Conservation (phyloP, 164 flowering plant species). For the Houttuynia cordata region DNA sequence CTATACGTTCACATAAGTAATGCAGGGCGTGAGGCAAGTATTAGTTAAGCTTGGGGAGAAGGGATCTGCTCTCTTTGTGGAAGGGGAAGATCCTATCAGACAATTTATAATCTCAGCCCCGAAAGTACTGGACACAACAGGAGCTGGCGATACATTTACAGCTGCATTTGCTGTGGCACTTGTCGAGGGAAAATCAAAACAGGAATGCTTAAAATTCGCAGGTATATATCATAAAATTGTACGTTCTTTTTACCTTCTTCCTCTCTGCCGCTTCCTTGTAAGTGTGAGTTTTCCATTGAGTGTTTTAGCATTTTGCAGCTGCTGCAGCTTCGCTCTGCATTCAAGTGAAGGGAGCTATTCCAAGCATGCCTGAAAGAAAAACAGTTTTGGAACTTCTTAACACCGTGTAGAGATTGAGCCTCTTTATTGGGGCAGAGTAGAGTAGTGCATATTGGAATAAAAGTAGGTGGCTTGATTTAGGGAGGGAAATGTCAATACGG, state of each 20-base stretch:
- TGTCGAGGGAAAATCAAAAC: constrained; percentile 72
- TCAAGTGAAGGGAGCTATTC: constrained; percentile 97
- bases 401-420: constrained; percentile 18
- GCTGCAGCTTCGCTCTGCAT: constrained; percentile 98
- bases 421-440: constrained; percentile 2
- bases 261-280: neutral
- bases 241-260: neutral
- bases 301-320: constrained; percentile 36
- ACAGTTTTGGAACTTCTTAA: constrained; percentile 68
- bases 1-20: neutral
- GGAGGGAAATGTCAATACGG: too few relatives aligned
- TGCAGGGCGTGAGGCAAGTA: constrained; percentile 82
- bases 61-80: constrained; percentile 77
- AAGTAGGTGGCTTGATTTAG: neutral
- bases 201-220: constrained; percentile 77
- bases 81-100: constrained; percentile 68
- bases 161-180: constrained; percentile 93
- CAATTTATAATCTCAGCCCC: constrained; percentile 60
- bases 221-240: constrained; percentile 25
- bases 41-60: constrained; percentile 82
- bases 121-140: constrained; percentile 82
- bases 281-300: neutral
- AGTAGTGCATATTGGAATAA: neutral
- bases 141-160: constrained; percentile 97
- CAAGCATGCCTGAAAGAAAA: constrained; percentile 92